Evolutionary conservation across 2,329 filamentous ascomycete species (phyloP).

Genomic region (Colletotrichum sp.): DNA sequence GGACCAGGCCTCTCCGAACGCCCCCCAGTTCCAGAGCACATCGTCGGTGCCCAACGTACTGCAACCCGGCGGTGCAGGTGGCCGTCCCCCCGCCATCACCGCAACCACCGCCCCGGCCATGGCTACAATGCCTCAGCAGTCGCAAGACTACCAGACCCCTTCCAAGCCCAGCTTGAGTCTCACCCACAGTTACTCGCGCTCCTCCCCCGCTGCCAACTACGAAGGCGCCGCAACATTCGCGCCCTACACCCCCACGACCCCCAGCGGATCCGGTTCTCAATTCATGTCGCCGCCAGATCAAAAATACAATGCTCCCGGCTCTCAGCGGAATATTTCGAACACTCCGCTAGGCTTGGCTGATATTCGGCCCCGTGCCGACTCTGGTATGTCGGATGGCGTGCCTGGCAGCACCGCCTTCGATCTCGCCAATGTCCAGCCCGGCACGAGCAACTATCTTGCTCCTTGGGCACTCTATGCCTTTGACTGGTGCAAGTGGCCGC

Average conservation of each 20-base stretch:
- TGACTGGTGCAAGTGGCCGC: conserved; percentile 99
- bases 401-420: conserved; percentile 70
- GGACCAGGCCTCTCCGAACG: conserved; percentile 44
- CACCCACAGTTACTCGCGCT: conserved; percentile 81
- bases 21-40: conserved; percentile 43
- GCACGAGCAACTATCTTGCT: conserved; percentile 91
- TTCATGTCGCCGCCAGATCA: conserved; percentile 25
- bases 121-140: conserved; percentile 44
- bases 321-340: conserved; percentile 72
- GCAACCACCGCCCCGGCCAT: conserved; percentile 51
- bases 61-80: conserved; percentile 51
- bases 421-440: conserved; percentile 64
- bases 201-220: conserved; percentile 73
- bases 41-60: conserved; percentile 62
- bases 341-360: conserved; percentile 91
- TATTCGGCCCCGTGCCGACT: conserved; percentile 87
- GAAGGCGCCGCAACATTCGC: conserved; percentile 55
- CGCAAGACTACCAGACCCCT: conserved; percentile 64
- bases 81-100: conserved; percentile 41
- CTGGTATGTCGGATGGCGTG: conserved; percentile 74
- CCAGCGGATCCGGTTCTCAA: conserved; percentile 47
- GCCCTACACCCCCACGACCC: conserved; percentile 68
- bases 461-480: conserved; percentile 97
- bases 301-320: conserved; percentile 64
- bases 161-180: conserved; percentile 69